Conservation (phyloP, 331 rosid genomes). For the Phaseolus coccineus region DNA sequence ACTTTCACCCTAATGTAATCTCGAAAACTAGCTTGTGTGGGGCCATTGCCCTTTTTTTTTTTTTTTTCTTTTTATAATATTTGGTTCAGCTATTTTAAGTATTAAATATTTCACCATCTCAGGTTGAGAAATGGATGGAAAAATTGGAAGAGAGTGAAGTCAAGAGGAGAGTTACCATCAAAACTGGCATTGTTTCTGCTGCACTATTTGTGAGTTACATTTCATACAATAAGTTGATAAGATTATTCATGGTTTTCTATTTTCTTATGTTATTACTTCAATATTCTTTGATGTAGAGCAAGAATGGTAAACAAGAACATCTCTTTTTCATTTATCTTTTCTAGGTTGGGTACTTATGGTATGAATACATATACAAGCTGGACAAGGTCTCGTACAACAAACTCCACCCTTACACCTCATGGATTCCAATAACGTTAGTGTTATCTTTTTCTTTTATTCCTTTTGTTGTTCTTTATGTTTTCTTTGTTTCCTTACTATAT, state of each 20-base stretch:
- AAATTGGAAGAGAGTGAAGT: constrained; percentile 92
- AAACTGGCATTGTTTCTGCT: constrained; percentile 72
- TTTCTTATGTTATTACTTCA: constrained; percentile 24
- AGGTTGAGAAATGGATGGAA: constrained; percentile 99
- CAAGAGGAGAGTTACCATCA: constrained; percentile 78
- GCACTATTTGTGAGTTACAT: constrained; percentile 74
- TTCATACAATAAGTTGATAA: constrained; percentile 38
- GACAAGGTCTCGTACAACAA: constrained; percentile 95
- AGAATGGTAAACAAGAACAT: constrained; percentile 19
- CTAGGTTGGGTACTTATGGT: constrained; percentile 97
- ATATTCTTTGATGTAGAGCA: constrained; percentile 30
- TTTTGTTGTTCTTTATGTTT: constrained; percentile 24
- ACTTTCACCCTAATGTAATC: constrained; percentile 93
- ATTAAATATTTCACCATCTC: constrained; percentile 39
- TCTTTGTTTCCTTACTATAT: constrained; percentile 9
- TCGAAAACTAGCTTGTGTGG: constrained; percentile 36
- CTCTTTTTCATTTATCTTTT: constrained; percentile 44
- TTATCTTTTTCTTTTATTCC: constrained; percentile 29
- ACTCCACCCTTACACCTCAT: constrained; percentile 95
- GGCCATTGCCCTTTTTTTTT: neutral
- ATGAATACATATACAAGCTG: constrained; percentile 92
- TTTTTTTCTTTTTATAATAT: constrained; percentile 19
- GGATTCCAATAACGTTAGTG: constrained; percentile 98
- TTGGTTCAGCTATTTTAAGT: constrained; percentile 18
- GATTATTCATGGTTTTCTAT: constrained; percentile 11